These are phyloP conservation scores for Aleurites moluccanus DNA, from an alignment of 441 rosid species.

Conservation along the genomic window DNA sequence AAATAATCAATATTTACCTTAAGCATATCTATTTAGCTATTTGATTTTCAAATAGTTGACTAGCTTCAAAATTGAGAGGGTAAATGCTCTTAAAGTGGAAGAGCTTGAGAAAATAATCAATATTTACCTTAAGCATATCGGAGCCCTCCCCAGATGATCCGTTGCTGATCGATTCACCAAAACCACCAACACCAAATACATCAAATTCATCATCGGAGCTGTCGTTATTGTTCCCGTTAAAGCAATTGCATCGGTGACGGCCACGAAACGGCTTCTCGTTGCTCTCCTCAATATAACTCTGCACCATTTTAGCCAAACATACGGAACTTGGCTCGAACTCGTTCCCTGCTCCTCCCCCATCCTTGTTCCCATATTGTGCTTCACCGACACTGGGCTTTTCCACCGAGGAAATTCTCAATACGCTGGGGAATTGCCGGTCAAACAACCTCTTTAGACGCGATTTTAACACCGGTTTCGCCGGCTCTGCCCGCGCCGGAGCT, in stretches of 20 bases:
- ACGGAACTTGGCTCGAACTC: conserved; percentile 91
- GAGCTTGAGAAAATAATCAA: not conserved
- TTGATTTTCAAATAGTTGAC: not conserved
- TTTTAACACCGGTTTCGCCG: conserved; percentile 69
- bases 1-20: conserved; percentile 63
- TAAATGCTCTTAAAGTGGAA: conserved; percentile 1
- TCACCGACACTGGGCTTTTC: conserved; percentile 51
- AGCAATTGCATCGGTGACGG: conserved; percentile 88
- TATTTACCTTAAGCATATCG: conserved; percentile 69
- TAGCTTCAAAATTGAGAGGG: not conserved
- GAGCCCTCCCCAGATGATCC: conserved; percentile 55
- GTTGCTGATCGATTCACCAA: conserved; percentile 38
- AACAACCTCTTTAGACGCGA: conserved; percentile 80
- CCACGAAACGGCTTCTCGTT: conserved; percentile 77
- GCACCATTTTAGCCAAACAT: conserved; percentile 85
- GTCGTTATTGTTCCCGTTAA: conserved; percentile 67
- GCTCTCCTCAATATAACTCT: conserved; percentile 76
- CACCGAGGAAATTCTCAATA: conserved; percentile 47
- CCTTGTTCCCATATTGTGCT: conserved; percentile 39
- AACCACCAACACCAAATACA: conserved; percentile 45
- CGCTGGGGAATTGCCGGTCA: conserved; percentile 78
- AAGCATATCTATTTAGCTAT: conserved; percentile 40
- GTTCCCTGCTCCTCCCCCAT: conserved; percentile 37
- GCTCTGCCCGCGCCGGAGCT: conserved; percentile 46
- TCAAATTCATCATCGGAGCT: conserved; percentile 85